Evolutionary conservation across 2,329 filamentous ascomycete species (phyloP).

Genomic region (Diaporthe aspalathi): DNA sequence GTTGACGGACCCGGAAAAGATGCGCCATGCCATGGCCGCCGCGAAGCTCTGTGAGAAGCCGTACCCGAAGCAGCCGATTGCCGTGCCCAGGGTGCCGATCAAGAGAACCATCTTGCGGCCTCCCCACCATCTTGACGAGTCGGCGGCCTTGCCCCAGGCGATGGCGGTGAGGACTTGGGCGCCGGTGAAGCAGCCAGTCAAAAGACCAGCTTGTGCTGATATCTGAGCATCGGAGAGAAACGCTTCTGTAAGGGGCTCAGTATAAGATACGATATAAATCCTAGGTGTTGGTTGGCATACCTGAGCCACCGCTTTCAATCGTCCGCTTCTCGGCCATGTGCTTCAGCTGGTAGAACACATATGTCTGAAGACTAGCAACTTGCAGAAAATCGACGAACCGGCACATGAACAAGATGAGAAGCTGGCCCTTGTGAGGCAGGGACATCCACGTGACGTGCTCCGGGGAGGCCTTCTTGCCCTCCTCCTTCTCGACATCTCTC

Average conservation of each 20-base stretch:
- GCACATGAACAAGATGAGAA: constrained; percentile 75
- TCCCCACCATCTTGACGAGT: constrained; percentile 60
- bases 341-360: constrained; percentile 81
- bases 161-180: constrained; percentile 80
- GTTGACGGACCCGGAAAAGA: constrained; percentile 69
- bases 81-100: constrained; percentile 75
- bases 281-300: background rate
- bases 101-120: constrained; percentile 79
- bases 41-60: constrained; percentile 76
- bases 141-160: constrained; percentile 76
- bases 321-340: constrained; percentile 60
- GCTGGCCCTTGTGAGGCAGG: constrained; percentile 77
- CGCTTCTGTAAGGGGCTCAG: constrained; percentile 44
- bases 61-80: constrained; percentile 76
- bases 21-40: constrained; percentile 73
- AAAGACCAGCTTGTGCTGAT: constrained; percentile 74
- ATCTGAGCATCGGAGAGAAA: constrained; percentile 66
- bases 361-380: constrained; percentile 75
- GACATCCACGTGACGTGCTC: constrained; percentile 72
- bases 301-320: constrained; percentile 27
- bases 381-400: constrained; percentile 80
- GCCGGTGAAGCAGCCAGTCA: constrained; percentile 78
- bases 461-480: constrained; percentile 29
- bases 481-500: constrained; percentile 35
- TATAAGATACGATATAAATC: background rate